Conservation (phyloP, 148 eudicot genomes). For the Polygonum aviculare region DNA sequence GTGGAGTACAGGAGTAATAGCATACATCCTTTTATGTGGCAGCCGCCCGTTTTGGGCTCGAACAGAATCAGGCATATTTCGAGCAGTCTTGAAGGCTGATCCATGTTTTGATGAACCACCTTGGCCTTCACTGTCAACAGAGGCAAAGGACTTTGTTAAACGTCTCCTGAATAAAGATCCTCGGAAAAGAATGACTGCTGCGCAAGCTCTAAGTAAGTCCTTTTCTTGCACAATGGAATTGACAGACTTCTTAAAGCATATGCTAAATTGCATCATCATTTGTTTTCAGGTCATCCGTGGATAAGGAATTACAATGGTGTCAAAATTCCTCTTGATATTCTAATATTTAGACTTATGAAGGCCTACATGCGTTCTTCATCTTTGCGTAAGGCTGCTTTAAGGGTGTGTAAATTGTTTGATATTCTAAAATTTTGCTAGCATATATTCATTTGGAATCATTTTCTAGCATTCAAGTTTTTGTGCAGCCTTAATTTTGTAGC, state of each 20-base stretch:
- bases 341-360: conserved; percentile 47
- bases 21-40: conserved; percentile 63
- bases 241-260: neutral
- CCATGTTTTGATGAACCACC: conserved; percentile 49
- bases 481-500: neutral
- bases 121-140: conserved; percentile 47
- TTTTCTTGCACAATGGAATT: neutral
- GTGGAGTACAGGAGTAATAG: conserved; percentile 60
- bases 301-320: conserved; percentile 26
- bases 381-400: conserved; percentile 64
- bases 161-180: conserved; percentile 44
- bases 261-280: neutral
- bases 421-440: too few species aligned
- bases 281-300: conserved; percentile 54
- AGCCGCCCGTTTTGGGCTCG: conserved; percentile 71
- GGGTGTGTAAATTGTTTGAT: conserved; percentile 28
- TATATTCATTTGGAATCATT: neutral
- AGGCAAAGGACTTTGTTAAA: conserved; percentile 54
- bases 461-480: neutral
- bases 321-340: conserved; percentile 43
- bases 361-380: conserved; percentile 57
- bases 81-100: conserved; percentile 50
- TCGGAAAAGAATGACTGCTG: conserved; percentile 48
- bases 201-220: conserved; percentile 55
- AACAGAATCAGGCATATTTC: conserved; percentile 57